Evolutionary conservation across 2,329 filamentous ascomycete genomes (phyloP), one percentile per base, ranked within the genome.

Genomic region (Fusarium sp.): DNA sequence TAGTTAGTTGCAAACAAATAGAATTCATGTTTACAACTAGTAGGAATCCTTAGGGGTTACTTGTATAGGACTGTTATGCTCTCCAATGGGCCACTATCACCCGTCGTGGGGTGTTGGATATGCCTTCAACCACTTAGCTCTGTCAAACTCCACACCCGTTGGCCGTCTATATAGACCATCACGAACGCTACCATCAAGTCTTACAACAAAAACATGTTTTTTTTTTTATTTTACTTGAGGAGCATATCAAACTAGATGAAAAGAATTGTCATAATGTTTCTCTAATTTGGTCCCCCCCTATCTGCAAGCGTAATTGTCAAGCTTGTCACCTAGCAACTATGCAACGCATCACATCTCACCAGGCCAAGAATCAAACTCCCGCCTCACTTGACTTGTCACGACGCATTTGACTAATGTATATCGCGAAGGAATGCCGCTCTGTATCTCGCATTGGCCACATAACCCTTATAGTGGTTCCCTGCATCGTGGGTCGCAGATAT

Each of bases 321-420:
- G 4, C n/a, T 52, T 20, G 10, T 6, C 47, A 20, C 47, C 27
- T 6, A 8, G 11, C 27, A 52, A 14, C 18, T 52, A 31, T n/a
- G 27, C 27, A 20, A 31, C 27, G 6, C 47, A 52, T 52, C 27
- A 31, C 47, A 52, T 52, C 47, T 31, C 47, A 52, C 7, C 27
- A 52, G 3, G 9, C 16, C 18, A 52, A 50, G 25, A 50, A 29
- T 5, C 45, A 50, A 2, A 13, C 16, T 11, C 16, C 3, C 45
- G 42, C 42, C 42, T 47, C 42, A 27, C 42, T 5, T 50, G 45
- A 52, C 47, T 52, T 52, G 47, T 52, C 47, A 31, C 27, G 25
- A 8, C 27, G 27, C 27, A 52, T 31, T 20, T 52, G 18, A 52
- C 47, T 8, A 20, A 52, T 31, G 1, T 9, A 31, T 8, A 52